Percentiles rank a stretch among this genome's conserved stretches.
Evolutionary conservation across 441 rosid species (phyloP).

Genomic region (Cnidoscolus chayamansa): DNA sequence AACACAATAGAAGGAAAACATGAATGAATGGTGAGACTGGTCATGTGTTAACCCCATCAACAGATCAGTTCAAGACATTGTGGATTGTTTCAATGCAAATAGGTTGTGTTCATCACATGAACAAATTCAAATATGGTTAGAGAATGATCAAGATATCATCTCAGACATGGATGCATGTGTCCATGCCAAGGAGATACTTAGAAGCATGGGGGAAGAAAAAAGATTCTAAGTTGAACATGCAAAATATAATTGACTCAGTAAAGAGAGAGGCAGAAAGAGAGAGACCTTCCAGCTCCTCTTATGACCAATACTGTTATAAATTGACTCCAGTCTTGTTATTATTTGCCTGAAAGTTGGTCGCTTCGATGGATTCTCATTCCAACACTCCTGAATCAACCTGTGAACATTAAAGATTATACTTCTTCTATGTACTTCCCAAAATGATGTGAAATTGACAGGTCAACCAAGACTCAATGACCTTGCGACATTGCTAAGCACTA

Average conservation of each 20-base stretch:
- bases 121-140: not conserved
- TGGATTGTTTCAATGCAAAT: not conserved
- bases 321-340: constrained; percentile 57
- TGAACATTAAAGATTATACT: constrained; percentile 3
- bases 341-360: constrained; percentile 81
- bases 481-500: not conserved
- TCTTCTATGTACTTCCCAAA: too few species aligned
- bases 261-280: constrained; percentile 1
- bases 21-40: not conserved
- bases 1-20: not conserved
- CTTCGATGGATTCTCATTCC: constrained; percentile 74
- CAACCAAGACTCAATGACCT: not conserved
- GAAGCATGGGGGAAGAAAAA: not conserved
- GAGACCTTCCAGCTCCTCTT: constrained; percentile 79
- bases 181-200: not conserved
- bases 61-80: not conserved
- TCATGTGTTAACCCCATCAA: not conserved
- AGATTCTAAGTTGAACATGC: not conserved
- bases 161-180: not conserved
- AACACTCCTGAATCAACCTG: constrained; percentile 92
- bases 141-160: not conserved
- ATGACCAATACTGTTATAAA: constrained; percentile 46
- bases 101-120: not conserved
- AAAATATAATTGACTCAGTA: not conserved
- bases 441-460: not conserved